Evolutionary conservation across 495 filamentous ascomycete species (phyloP).

Genomic region (Chlorociboria aeruginascens): DNA sequence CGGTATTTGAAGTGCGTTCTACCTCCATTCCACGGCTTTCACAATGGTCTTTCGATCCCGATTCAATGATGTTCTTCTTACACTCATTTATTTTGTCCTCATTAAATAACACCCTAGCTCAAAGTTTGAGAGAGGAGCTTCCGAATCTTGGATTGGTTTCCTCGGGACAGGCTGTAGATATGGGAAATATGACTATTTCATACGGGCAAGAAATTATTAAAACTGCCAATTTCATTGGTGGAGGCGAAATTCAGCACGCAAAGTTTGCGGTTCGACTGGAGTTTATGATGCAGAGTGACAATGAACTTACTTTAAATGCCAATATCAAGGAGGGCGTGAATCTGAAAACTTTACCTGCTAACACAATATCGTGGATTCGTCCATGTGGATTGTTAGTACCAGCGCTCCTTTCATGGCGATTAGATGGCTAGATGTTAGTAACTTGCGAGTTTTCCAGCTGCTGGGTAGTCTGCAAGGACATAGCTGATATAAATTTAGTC

Average conservation of each 20-base stretch:
- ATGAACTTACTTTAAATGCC: conserved; percentile 7
- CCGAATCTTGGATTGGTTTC: conserved; percentile 3
- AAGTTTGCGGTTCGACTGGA: conserved; percentile 15
- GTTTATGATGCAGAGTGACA: conserved; percentile 6
- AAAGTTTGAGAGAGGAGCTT: too few relatives aligned
- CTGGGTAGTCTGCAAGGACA: not conserved
- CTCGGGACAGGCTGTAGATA: conserved; percentile 3
- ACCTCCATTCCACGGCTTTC: too few relatives aligned
- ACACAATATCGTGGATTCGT: conserved; percentile 13
- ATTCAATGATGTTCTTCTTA: too few relatives aligned
- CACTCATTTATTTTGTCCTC: too few relatives aligned
- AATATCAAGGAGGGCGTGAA: conserved; percentile 14
- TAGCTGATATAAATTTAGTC: conserved; percentile 5
- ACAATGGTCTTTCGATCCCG: too few relatives aligned
- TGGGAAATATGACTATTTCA: conserved; percentile 9
- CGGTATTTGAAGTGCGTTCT: too few relatives aligned
- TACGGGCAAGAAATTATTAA: conserved; percentile 12
- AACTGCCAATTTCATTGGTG: conserved; percentile 12
- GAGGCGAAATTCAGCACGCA: conserved; percentile 7
- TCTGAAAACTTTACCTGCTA: conserved; percentile 6
- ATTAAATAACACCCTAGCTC: too few relatives aligned
- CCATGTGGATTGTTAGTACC: conserved; percentile 12
- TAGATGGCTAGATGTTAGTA: conserved; percentile 8
- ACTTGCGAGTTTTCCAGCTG: conserved; percentile 4
- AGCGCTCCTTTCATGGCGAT: conserved; percentile 8